Percentiles rank a stretch among this genome's conserved stretches.
These are phyloP conservation scores for Stylonectria norvegica DNA, from an alignment of 2,329 filamentous ascomycete genomes.

Conservation along the genomic window DNA sequence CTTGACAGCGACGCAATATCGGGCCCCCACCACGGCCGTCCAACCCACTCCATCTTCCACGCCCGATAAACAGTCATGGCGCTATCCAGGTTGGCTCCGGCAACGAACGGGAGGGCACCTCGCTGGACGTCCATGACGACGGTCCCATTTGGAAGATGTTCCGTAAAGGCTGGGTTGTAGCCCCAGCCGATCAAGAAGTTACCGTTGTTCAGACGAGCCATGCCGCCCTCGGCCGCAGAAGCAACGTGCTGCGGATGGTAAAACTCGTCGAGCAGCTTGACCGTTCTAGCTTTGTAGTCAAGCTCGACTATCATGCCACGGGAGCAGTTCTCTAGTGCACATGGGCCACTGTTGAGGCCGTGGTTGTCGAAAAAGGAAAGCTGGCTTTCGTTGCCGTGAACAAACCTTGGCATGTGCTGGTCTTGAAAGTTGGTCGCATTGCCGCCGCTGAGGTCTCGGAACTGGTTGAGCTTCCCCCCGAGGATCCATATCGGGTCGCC, in stretches of 20 bases:
- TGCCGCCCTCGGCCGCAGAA: slow-evolving; percentile 47
- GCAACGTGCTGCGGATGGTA: slow-evolving; percentile 48
- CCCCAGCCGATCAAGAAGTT: slow-evolving; percentile 59
- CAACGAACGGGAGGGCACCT: slow-evolving; percentile 40
- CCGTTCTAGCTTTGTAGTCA: slow-evolving; percentile 44
- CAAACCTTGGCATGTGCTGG: slow-evolving; percentile 51
- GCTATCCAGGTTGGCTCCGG: slow-evolving; percentile 4
- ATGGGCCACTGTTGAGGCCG: slow-evolving; percentile 12
- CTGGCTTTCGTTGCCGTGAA: slow-evolving; percentile 41
- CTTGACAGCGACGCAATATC: slow-evolving; percentile 16
- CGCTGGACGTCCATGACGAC: slow-evolving; percentile 39
- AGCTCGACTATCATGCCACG: slow-evolving; percentile 35
- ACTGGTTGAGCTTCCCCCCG: slow-evolving; percentile 33
- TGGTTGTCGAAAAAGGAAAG: slow-evolving; percentile 55
- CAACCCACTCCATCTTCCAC: slow-evolving; percentile 27
- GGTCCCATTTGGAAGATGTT: slow-evolving; percentile 31
- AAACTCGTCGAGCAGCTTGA: slow-evolving; percentile 46
- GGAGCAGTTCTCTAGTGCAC: slow-evolving; percentile 15
- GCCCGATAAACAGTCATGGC: slow-evolving; percentile 24
- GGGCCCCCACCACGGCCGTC: slow-evolving; percentile 23
- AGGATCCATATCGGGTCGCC: slow-evolving; percentile 33
- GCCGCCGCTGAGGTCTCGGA: slow-evolving; percentile 31
- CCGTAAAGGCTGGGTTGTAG: slow-evolving; percentile 45
- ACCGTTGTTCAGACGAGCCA: slow-evolving; percentile 51
- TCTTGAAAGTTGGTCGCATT: slow-evolving; percentile 32